Evolutionary conservation across 116 monocot genomes (phyloP), one percentile per base, ranked within the genome.

Genomic region (Cymodocea nodosa): DNA sequence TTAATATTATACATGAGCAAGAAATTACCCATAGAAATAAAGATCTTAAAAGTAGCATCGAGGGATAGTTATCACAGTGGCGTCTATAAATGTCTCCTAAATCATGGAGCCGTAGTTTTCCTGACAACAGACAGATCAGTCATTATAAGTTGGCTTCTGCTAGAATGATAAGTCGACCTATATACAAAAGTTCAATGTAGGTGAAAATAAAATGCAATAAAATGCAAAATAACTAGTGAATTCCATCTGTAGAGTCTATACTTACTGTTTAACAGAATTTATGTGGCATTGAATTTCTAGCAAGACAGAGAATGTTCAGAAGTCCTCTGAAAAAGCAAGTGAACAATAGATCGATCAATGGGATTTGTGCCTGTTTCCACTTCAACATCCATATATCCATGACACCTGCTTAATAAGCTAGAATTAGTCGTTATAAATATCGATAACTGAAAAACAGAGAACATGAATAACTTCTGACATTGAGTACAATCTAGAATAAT

Each of bases 311-410:
- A 39, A 64, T 48, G 11, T 6, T 62, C 71, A 56, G 70, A 69
- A 74, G 79, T 67, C 60, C 70, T 68, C 61, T 78, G 72, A 52
- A 89, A 89, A 55, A 85, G 85, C 53, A 89, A 65, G 59, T 83
- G 82, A 49, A 83, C 85, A 65, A 89, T 85, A 22, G 85, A 82
- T 17, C 85, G 80, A 74, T 89, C 89, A 50, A 85, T 76, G 12
- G 82, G 80, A 78, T 89, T 89, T 74, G 85, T 85, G 30, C 75
- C 78, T 1, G 80, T 80, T 74, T 85, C 78, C 8, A 78, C 76
- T 74, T 85, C 66, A 15, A 34, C 51, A 53, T 53, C 23, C 35
- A 52, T 30, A 44, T 25, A 15, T 34, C 52, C 35, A 48, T 40
- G 49, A 23, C 40, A 64, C 49, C 64, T 64, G 64, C 4, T 64